phyloP scores from a whole-genome alignment of 106 monocot genomes.

The Allium fistulosum region DNA sequence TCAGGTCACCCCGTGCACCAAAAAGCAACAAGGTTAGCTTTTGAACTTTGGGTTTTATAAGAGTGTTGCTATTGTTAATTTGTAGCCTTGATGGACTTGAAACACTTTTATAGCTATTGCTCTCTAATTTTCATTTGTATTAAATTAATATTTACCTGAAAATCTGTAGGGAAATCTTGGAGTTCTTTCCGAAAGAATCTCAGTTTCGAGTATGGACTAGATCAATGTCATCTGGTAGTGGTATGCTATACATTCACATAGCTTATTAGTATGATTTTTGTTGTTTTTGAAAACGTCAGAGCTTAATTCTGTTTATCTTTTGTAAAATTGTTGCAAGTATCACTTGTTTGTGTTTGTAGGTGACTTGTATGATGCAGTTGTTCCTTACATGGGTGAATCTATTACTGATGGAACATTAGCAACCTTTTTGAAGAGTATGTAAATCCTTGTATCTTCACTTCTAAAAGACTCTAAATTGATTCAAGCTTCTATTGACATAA shows the following conservation, averaged over 20 bases:
- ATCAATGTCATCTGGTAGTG: conserved; percentile 40
- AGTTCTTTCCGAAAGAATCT: conserved; percentile 12
- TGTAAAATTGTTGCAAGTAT: background rate
- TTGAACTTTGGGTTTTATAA: background rate
- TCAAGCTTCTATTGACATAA: no score
- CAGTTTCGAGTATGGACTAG: conserved; percentile 22
- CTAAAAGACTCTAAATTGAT: no score
- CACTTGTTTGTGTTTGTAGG: conserved; percentile 27
- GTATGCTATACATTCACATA: conserved; percentile 3
- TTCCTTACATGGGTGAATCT: conserved; percentile 97
- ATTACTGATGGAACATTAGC: conserved; percentile 96
- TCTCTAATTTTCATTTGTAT: background rate
- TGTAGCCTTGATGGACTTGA: background rate
- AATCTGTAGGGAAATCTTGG: conserved; percentile 20
- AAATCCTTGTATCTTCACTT: conserved; percentile 1
- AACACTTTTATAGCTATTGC: background rate
- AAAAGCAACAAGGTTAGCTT: conserved; percentile 14
- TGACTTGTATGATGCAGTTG: conserved; percentile 74
- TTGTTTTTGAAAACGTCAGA: no score
- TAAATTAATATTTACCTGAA: background rate
- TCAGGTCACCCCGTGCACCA: conserved; percentile 10
- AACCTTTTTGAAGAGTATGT: conserved; percentile 79
- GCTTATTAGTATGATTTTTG: background rate
- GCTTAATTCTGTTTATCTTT: conserved; percentile 1
- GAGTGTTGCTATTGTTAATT: background rate